Evolutionary conservation across 345 rosid species (phyloP), one percentile per base, ranked within the genome.

Genomic region (Bruguiera parviflora): DNA sequence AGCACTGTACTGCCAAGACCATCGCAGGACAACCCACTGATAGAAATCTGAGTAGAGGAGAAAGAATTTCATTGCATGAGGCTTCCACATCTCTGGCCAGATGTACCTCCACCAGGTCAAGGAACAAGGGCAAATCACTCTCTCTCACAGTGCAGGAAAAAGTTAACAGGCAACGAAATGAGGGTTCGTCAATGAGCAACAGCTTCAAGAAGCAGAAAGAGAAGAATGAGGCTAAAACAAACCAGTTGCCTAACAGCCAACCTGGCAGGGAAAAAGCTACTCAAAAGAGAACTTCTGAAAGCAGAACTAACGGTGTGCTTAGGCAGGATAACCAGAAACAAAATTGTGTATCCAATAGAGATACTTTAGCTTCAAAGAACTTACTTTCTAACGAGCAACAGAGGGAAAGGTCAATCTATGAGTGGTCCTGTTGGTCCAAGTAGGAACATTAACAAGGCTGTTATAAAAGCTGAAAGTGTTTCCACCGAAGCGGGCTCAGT

Each of bases 251-350:
- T 56, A 84, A 74, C 76, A 77, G 73, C 66, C 84, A 71, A 69
- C 68, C 81, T 52, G 76, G 71, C 27, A 46, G 47, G 24, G 80
- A 73, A 49, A 84, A 65, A 66, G 59, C 70, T 53, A 46, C 62
- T 10, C 87, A 67, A 47, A 84, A 75, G 80, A 78, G 86, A 84
- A 66, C 28, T 27, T 1, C 69, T 62, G 71, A 66, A 53, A 75
- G 43, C 74, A 75, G 64, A 68, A 72, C 76, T 27, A 78, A n/a
- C 73, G 63, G 71, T 78, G 83, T 78, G 71, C 88, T 83, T 72
- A 80, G 80, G 70, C 90, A 80, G 76, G 88, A 80, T 77, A 88
- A 78, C 77, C 95, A 79, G 81, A 87, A 87, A 82, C 98, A 90
- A 85, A 93, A 86, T 82, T 71, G 67, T 67, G 31, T 53, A 15